Conservation (phyloP, 1,284 basidiomycete species). For the Ustilago vetiveriae region DNA sequence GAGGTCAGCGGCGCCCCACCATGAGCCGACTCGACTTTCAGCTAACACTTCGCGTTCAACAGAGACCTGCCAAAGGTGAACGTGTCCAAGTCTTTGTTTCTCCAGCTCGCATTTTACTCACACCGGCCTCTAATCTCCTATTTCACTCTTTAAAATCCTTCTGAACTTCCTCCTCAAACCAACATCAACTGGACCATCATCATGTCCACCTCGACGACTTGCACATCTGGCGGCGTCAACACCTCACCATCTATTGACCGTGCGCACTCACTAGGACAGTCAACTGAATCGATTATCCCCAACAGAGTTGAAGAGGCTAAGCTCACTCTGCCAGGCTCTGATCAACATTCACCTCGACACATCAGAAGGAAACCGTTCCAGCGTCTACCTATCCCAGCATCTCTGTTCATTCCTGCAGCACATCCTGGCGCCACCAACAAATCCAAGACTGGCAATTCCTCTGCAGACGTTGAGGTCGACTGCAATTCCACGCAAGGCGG, state of each 20-base stretch:
- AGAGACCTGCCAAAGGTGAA: too few relatives aligned
- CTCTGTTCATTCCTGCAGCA: background rate
- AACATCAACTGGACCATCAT: background rate
- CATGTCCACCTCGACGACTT: constrained; percentile 7
- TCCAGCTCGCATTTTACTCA: too few relatives aligned
- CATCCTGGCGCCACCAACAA: background rate
- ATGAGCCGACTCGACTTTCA: too few relatives aligned
- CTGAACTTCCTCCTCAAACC: background rate
- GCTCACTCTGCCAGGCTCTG: background rate
- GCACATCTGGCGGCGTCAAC: constrained; percentile 2
- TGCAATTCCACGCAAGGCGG: background rate
- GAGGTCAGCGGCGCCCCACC: too few relatives aligned
- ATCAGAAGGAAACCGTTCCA: constrained; percentile 4
- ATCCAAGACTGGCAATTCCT: background rate
- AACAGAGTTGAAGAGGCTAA: background rate
- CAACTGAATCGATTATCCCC: constrained; percentile 1
- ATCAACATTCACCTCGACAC: background rate
- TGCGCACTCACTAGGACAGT: constrained; percentile 1
- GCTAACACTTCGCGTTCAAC: too few relatives aligned
- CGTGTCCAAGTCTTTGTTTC: too few relatives aligned
- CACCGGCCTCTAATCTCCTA: too few relatives aligned
- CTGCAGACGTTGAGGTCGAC: constrained; percentile 2
- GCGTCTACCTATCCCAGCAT: constrained; percentile 4
- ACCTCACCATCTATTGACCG: background rate
- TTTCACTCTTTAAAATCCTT: background rate